A percentile compares a stretch with the other conserved stretches of the same genome.
These are phyloP conservation scores for Pluteus cervinus DNA, from an alignment of 768 basidiomycete genomes.

Conservation along the genomic window DNA sequence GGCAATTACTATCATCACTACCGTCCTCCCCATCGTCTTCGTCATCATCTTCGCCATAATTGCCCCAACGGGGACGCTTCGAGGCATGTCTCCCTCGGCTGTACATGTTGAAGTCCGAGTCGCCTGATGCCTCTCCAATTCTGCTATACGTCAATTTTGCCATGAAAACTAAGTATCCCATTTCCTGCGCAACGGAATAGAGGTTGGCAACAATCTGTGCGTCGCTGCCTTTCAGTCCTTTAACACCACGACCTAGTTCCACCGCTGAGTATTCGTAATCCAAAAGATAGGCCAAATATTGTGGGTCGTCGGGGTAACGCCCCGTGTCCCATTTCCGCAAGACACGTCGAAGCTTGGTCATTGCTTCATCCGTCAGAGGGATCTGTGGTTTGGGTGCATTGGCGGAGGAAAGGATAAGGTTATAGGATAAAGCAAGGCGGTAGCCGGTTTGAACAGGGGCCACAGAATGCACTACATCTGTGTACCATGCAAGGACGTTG, in stretches of 20 bases:
- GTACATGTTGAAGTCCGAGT: no score
- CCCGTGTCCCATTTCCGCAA: slow-evolving; percentile 30
- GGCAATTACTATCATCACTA: no score
- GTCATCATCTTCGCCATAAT: slow-evolving; percentile 1
- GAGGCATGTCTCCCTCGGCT: no score
- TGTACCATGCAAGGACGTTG: slow-evolving; percentile 38
- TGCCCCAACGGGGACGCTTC: neutral
- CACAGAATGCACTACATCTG: slow-evolving; percentile 45
- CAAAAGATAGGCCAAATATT: slow-evolving; percentile 18
- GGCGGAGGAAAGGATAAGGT: slow-evolving; percentile 35
- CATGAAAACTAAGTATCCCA: slow-evolving; percentile 29
- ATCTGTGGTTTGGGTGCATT: slow-evolving; percentile 21
- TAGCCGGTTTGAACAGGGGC: slow-evolving; percentile 43
- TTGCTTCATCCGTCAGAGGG: slow-evolving; percentile 16
- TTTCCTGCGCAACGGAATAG: slow-evolving; percentile 22
- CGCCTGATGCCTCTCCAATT: slow-evolving; percentile 14
- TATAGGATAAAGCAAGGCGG: slow-evolving; percentile 44
- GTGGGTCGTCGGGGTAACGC: neutral
- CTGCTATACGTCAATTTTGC: slow-evolving; percentile 26
- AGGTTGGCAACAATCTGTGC: slow-evolving; percentile 26
- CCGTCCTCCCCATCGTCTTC: no score
- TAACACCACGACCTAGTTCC: slow-evolving; percentile 15
- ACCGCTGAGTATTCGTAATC: slow-evolving; percentile 19
- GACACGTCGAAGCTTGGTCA: slow-evolving; percentile 20
- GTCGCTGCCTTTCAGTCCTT: slow-evolving; percentile 33